Conservation (phyloP, 1,284 basidiomycete species). For the Cystobasidiaceae sp. region DNA sequence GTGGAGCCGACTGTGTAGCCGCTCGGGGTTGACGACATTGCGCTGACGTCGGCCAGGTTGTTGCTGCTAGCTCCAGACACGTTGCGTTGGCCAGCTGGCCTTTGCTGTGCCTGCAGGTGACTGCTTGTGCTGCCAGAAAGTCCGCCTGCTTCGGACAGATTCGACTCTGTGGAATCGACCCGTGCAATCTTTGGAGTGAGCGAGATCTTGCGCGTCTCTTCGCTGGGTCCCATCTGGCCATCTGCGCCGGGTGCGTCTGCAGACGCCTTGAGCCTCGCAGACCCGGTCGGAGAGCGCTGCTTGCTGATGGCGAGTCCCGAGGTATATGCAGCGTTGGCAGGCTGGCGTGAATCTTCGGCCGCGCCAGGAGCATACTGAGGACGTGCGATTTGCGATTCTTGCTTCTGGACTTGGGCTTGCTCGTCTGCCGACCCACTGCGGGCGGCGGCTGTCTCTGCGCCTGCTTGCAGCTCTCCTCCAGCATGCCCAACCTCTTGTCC, state of each 20-base stretch:
- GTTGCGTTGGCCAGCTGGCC: too few species aligned
- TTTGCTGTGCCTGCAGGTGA: background rate
- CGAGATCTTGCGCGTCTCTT: constrained; percentile 68
- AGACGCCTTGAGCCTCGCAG: too few species aligned
- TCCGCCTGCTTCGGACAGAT: constrained; percentile 7
- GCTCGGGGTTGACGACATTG: background rate
- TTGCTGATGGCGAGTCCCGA: background rate
- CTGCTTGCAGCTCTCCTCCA: too few species aligned
- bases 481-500: too few species aligned
- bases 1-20: too few species aligned
- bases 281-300: background rate
- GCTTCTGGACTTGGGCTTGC: background rate
- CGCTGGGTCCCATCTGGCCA: too few species aligned
- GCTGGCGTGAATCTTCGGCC: too few species aligned
- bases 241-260: too few species aligned
- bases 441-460: too few species aligned
- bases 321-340: background rate
- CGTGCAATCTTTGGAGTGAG: constrained; percentile 68
- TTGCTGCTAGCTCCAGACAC: too few species aligned
- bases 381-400: background rate
- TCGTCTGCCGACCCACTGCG: constrained; percentile 11
- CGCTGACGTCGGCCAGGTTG: background rate
- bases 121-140: background rate
- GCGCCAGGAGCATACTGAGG: background rate
- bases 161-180: constrained; percentile 29